Evolutionary conservation across 2,329 filamentous ascomycete genomes (phyloP).

Genomic region (Acrocalymma vagum): DNA sequence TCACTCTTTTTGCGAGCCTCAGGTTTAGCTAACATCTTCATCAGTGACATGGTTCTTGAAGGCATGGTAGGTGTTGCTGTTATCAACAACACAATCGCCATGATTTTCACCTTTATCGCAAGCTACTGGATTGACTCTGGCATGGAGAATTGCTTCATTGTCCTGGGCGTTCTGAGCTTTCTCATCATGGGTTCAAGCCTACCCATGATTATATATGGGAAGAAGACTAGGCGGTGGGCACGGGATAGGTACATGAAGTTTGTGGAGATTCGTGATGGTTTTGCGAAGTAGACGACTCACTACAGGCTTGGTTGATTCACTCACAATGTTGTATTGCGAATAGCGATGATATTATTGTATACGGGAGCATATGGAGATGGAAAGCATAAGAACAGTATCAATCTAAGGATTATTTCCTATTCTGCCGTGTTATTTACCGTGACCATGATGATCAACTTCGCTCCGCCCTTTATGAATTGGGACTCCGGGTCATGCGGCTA

Average conservation of each 20-base stretch:
- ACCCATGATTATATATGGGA: slow-evolving; percentile 26
- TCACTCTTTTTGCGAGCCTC: neutral
- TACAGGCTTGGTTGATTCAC: no score
- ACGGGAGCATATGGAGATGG: no score
- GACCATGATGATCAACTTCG: no score
- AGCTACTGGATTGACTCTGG: slow-evolving; percentile 26
- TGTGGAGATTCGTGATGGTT: slow-evolving; percentile 26
- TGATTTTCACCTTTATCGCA: slow-evolving; percentile 26
- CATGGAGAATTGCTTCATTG: slow-evolving; percentile 28
- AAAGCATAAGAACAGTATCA: no score
- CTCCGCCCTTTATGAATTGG: no score
- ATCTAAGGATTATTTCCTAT: no score
- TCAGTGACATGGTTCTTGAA: slow-evolving; percentile 27
- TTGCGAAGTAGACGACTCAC: slow-evolving; percentile 17
- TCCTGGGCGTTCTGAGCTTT: slow-evolving; percentile 26
- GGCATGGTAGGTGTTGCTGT: slow-evolving; percentile 29
- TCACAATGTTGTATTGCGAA: no score
- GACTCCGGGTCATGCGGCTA: no score
- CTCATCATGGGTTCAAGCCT: slow-evolving; percentile 24
- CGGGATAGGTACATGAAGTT: slow-evolving; percentile 24
- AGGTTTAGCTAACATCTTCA: neutral
- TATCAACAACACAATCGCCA: slow-evolving; percentile 27
- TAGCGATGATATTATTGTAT: no score
- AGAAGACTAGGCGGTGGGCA: slow-evolving; percentile 20
- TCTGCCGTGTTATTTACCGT: no score